Percentiles rank a stretch among this genome's conserved stretches.
phyloP scores from a whole-genome alignment of 148 eudicot species.

The Rheum nobile region DNA sequence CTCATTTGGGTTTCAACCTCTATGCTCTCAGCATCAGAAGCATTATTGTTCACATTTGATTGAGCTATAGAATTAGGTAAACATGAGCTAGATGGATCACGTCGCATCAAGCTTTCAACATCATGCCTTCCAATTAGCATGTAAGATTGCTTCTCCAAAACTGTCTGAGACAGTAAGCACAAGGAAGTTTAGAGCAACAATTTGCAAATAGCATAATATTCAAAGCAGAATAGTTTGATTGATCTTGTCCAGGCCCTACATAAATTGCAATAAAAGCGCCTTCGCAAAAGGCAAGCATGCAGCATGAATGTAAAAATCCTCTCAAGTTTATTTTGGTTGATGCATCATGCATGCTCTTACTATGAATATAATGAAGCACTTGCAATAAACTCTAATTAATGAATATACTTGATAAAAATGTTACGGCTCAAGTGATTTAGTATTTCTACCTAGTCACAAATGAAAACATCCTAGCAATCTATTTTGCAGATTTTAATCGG shows the following conservation, averaged over 20 bases:
- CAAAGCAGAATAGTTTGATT: background rate
- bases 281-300: background rate
- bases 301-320: background rate
- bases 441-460: background rate
- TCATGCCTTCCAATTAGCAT: slow-evolving; percentile 99
- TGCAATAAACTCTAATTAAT: background rate
- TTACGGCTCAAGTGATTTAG: background rate
- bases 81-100: slow-evolving; percentile 83
- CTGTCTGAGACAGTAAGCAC: slow-evolving; percentile 48
- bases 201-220: background rate
- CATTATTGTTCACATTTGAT: slow-evolving; percentile 23
- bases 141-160: slow-evolving; percentile 97
- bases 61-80: slow-evolving; percentile 45
- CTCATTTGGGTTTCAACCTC: slow-evolving; percentile 73
- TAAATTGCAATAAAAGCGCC: background rate
- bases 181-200: slow-evolving; percentile 8
- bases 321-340: background rate
- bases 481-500: background rate
- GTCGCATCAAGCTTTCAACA: slow-evolving; percentile 76
- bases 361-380: background rate
- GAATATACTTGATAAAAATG: background rate
- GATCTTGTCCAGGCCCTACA: background rate
- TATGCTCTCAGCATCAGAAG: slow-evolving; percentile 50
- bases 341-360: background rate
- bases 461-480: background rate